Evolutionary conservation across 257 asterid species (phyloP), one percentile per base, ranked within the genome.

Genomic region (Nicotiana obtusifolia): DNA sequence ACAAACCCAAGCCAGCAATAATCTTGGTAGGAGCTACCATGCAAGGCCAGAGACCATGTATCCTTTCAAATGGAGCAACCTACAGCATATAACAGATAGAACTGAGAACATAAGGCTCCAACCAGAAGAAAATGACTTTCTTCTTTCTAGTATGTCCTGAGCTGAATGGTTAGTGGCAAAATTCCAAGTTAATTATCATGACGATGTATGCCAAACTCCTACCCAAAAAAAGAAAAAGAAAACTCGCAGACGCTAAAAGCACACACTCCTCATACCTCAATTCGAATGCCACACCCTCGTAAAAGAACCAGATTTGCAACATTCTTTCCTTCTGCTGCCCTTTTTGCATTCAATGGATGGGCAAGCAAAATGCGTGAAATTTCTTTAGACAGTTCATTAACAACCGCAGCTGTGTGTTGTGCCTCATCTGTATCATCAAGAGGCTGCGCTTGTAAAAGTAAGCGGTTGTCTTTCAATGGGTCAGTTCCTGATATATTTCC

Each of bases 21-120:
- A 96, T 96, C 85, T 96, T 96, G 73, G 99, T 94, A 1, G 99
- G 99, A 41, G 99, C 98, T 77, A 94, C 98, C 98, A 96, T 96
- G 82, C 98, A 96, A 14, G 99, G 98, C 89, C 88, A 76, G 81
- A 94, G 79, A 68, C 97, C 97, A 28, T 96, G 99, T 62, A 88
- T 37, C 77, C 78, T 86, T 78, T 90, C 98, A 87, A 96, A 96
- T 62, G 85, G 90, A 78, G 98, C 97, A 80, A 93, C 99, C 99
- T 95, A 84, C 31, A 82, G 61, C n/a, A 49, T 53, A 67, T n/a
- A 60, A 78, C 59, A 85, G 26, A 76, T 80, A 61, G 22, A 71
- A 30, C 44, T 80, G 35, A 80, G 77, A 80, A 64, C 3, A 64
- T 15, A 22, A 26, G 41, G 60, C 53, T 44, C 28, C 76, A 83